Percentiles rank a stretch among this genome's conserved stretches.
Conservation (phyloP, 306 rosid genomes). For the Spatholobus suberectus region DNA sequence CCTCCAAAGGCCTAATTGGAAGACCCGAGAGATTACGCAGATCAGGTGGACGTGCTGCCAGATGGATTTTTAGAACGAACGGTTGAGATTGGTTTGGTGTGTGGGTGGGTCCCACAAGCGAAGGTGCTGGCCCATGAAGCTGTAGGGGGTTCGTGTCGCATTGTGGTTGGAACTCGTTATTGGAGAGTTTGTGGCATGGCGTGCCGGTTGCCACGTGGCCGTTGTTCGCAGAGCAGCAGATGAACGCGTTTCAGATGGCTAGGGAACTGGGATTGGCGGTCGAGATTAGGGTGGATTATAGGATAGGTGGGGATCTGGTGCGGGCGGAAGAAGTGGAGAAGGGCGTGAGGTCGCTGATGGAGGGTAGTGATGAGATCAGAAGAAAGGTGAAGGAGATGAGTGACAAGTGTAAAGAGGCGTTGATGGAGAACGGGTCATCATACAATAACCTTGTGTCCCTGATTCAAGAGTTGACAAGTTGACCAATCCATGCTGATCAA, state of each 20-base stretch:
- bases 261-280: conserved; percentile 64
- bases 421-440: conserved; percentile 52
- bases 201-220: conserved; percentile 78
- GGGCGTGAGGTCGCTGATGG: conserved; percentile 45
- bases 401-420: conserved; percentile 32
- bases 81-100: conserved; percentile 47
- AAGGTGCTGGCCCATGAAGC: conserved; percentile 53
- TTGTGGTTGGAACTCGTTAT: conserved; percentile 72
- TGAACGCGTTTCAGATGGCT: conserved; percentile 73
- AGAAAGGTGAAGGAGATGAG: conserved; percentile 53
- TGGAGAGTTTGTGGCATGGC: conserved; percentile 71
- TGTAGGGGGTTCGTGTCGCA: conserved; percentile 68
- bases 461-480: conserved; percentile 26
- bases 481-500: background rate
- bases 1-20: conserved; percentile 47
- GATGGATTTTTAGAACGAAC: conserved; percentile 55
- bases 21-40: conserved; percentile 27
- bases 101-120: conserved; percentile 67
- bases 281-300: conserved; percentile 61
- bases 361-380: conserved; percentile 40
- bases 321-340: conserved; percentile 49
- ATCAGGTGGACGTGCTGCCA: conserved; percentile 28
- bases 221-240: conserved; percentile 55
- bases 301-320: conserved; percentile 50
- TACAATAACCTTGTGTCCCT: conserved; percentile 17